These are phyloP conservation scores for Trichoderma sp. DNA, from an alignment of 2,329 filamentous ascomycete species.

Conservation along the genomic window DNA sequence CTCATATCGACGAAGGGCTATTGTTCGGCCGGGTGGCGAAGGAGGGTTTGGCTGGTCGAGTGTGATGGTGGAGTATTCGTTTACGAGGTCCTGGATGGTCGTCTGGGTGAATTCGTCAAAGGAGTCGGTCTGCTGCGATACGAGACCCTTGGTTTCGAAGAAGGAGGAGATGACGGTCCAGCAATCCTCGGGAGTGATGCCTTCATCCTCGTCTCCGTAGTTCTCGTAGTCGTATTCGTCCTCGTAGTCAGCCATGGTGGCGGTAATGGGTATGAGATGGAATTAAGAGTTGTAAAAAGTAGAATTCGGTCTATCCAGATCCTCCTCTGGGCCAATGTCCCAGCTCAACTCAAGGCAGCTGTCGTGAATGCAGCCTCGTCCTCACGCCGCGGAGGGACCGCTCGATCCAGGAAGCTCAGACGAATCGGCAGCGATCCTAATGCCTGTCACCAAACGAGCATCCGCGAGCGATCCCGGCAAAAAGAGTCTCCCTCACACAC, in stretches of 20 bases:
- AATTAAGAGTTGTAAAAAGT: not conserved
- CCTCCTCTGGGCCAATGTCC: not conserved
- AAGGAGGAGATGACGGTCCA: conserved; percentile 98
- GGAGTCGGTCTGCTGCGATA: conserved; percentile 96
- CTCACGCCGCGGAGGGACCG: conserved; percentile 13
- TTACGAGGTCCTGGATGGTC: conserved; percentile 90
- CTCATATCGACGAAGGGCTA: conserved; percentile 87
- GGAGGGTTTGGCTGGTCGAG: conserved; percentile 88
- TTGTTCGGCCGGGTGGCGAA: conserved; percentile 69
- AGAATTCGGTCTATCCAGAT: not conserved
- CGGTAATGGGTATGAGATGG: conserved; percentile 9
- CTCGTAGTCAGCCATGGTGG: conserved; percentile 55
- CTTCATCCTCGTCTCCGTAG: conserved; percentile 63
- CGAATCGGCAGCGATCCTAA: conserved; percentile 32
- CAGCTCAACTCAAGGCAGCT: not conserved
- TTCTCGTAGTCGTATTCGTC: conserved; percentile 64
- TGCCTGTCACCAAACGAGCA: conserved; percentile 33
- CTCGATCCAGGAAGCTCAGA: conserved; percentile 28
- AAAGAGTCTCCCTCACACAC: conserved; percentile 23
- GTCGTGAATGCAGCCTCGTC: conserved; percentile 12
- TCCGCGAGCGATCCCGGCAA: conserved; percentile 29
- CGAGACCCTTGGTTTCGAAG: conserved; percentile 92
- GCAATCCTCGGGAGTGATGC: conserved; percentile 94
- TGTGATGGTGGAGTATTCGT: conserved; percentile 87
- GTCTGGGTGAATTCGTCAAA: conserved; percentile 96